phyloP scores from a whole-genome alignment of 345 rosid genomes.

The Schrenkiella parvula region DNA sequence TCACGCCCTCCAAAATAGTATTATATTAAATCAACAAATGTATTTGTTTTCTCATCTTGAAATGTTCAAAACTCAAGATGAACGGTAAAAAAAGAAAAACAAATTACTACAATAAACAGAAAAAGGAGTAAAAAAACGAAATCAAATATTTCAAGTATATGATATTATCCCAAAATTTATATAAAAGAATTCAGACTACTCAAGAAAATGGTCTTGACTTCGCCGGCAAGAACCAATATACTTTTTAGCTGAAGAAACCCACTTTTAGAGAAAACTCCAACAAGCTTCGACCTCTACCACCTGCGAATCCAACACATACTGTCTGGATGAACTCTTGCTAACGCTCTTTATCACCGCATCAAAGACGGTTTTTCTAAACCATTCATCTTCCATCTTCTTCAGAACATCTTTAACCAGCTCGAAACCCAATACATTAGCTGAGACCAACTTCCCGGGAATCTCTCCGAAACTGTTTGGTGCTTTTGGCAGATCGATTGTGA shows the following conservation, averaged over 20 bases:
- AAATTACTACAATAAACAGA: neutral
- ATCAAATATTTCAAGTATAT: neutral
- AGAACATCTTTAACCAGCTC: constrained; percentile 45
- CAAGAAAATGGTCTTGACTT: neutral
- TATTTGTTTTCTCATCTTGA: constrained; percentile 12
- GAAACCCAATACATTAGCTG: constrained; percentile 43
- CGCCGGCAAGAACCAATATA: neutral
- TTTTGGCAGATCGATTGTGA: constrained; percentile 66
- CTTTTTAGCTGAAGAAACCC: too few species aligned
- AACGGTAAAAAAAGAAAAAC: neutral
- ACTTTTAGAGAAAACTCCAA: constrained; percentile 26
- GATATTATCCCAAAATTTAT: neutral
- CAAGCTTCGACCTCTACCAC: constrained; percentile 34
- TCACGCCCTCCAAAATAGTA: too few species aligned
- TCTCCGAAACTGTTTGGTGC: constrained; percentile 67
- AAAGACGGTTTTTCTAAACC: constrained; percentile 38
- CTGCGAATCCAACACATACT: constrained; percentile 33
- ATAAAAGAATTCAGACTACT: neutral
- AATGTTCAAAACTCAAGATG: constrained; percentile 18
- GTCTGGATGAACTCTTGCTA: constrained; percentile 26
- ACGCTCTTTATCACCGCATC: constrained; percentile 25
- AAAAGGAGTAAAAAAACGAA: neutral
- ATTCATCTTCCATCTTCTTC: constrained; percentile 49
- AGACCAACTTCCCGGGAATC: constrained; percentile 47
- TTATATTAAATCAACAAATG: too few species aligned